Percentiles rank a stretch among this genome's conserved stretches.
phyloP scores from a whole-genome alignment of 306 rosid species.

The Vigna trinervia region DNA sequence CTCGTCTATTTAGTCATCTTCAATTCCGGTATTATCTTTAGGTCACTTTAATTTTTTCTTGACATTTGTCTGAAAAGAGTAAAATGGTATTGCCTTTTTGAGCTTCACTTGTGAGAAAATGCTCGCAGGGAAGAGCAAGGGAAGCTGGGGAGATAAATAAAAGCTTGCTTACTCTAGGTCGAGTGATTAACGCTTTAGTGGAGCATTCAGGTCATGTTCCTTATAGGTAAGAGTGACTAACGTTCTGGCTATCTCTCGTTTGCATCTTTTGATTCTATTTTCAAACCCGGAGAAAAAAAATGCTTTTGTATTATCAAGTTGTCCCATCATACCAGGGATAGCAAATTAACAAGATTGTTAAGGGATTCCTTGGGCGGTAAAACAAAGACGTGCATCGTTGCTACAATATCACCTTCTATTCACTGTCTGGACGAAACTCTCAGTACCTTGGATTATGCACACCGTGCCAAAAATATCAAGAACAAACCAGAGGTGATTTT shows the following conservation, averaged over 20 bases:
- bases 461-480: constrained; percentile 99
- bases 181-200: constrained; percentile 92
- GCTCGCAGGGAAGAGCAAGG: constrained; percentile 97
- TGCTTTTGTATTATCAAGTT: constrained; percentile 37
- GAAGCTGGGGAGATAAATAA: constrained; percentile 99
- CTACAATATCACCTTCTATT: constrained; percentile 95
- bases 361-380: constrained; percentile 99
- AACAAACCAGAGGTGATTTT: constrained; percentile 94
- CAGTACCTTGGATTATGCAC: constrained; percentile 96
- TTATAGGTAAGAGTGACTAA: constrained; percentile 66
- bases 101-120: constrained; percentile 42
- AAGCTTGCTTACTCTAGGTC: constrained; percentile 97
- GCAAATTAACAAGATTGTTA: constrained; percentile 91
- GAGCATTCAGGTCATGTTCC: constrained; percentile 99
- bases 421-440: constrained; percentile 99
- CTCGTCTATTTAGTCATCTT: not conserved
- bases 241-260: constrained; percentile 18
- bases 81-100: not conserved
- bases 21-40: constrained; percentile 6
- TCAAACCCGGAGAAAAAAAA: constrained; percentile 12
- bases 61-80: constrained; percentile 18
- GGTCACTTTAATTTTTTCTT: constrained; percentile 8
- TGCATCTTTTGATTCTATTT: constrained; percentile 15
- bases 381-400: constrained; percentile 97
- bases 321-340: constrained; percentile 74